Evolutionary conservation across 192 early-diverging fungal genomes (phyloP), one percentile per base, ranked within the genome.

Genomic region (Gigaspora rosea): DNA sequence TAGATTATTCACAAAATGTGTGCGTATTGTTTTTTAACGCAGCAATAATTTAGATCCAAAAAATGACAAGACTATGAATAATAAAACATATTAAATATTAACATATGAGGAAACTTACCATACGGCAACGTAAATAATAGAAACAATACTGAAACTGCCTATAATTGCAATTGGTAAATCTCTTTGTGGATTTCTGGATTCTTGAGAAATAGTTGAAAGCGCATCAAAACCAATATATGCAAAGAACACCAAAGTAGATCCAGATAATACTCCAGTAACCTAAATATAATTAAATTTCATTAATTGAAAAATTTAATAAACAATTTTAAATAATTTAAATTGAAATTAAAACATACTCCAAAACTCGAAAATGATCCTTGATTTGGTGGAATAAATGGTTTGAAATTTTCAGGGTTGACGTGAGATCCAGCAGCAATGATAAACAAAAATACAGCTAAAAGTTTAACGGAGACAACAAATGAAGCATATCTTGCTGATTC

Each of bases 131-230:
- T 97, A 97, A n/a, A 95, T 83, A 16, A 83, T 83, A 0, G 93
- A 94, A 73, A 93, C 93, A 62, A 97, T 90, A 6, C 81, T 61
- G 48, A 97, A 85, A 3, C 93, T 93, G 61, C 82, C 86, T 76
- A 94, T 87, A 63, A 97, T 96, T n/a, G 94, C 95, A 71, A 96
- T 89, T 12, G 95, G 95, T 36, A 97, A 69, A 78, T 96, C 93
- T 2, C 87, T 82, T 58, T 92, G 89, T 13, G 95, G 95, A 62
- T 93, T 87, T 51, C 86, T 87, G 15, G 93, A 85, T 80, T 97
- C 95, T 78, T 94, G 92, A 10, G 95, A 91, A 8, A 91, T 91
- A 1, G 95, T 97, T 0, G 94, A 91, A 15, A 96, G 91, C 1
- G 92, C 87, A 81, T 97, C 95, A 82, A 96, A 96, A 9, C 95